Conservation (phyloP, 2,329 filamentous ascomycete species). For the Sporothrix inflata region DNA sequence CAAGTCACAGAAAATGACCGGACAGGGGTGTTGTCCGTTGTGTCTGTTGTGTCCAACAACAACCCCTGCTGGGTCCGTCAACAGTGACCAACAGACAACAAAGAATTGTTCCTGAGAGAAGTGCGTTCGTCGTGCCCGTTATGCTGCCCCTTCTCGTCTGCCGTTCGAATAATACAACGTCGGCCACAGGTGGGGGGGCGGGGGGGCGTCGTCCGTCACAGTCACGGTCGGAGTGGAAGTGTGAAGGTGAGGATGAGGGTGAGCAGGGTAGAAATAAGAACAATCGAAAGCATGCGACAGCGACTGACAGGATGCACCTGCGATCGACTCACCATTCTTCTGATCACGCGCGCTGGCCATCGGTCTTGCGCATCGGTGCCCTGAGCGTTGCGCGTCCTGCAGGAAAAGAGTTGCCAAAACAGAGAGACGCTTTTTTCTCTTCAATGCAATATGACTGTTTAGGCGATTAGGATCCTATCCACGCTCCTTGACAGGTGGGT, state of each 20-base stretch:
- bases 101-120: neutral
- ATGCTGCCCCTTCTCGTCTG: neutral
- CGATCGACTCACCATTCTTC: neutral
- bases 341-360: neutral
- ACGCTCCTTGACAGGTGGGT: slow-evolving; percentile 14
- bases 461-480: neutral
- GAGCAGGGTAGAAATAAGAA: neutral
- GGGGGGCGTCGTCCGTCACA: neutral
- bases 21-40: neutral
- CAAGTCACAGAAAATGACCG: neutral
- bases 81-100: neutral
- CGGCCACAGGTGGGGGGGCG: neutral
- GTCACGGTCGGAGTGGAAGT: neutral
- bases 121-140: neutral
- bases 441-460: slow-evolving; percentile 17
- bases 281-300: neutral
- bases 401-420: neutral
- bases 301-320: neutral
- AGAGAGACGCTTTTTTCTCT: neutral
- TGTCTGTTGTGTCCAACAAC: neutral
- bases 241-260: neutral
- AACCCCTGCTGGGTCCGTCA: neutral
- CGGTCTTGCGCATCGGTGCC: neutral
- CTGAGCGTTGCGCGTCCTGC: slow-evolving; percentile 3
- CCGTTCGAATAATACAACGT: slow-evolving; percentile 3